Percentiles rank a stretch among this genome's conserved stretches.
These are phyloP conservation scores for Mucor indicus DNA, from an alignment of 371 early-diverging fungal species.

Conservation along the genomic window DNA sequence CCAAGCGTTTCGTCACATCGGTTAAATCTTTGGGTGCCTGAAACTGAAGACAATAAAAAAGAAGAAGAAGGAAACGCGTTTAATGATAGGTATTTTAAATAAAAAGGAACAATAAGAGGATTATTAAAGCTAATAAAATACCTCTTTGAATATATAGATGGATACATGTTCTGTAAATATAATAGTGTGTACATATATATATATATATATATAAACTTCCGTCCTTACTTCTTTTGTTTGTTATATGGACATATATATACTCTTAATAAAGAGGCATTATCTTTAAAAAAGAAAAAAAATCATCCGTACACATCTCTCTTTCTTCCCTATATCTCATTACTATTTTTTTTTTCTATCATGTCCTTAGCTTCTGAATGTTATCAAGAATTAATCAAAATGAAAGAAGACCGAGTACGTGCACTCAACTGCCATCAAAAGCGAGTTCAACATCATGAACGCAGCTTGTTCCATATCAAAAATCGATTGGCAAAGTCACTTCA, in stretches of 20 bases:
- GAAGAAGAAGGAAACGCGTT: not conserved
- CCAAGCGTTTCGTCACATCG: constrained; percentile 4
- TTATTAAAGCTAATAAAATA: too few species aligned
- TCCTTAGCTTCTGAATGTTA: too few species aligned
- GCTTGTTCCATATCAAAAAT: constrained; percentile 1
- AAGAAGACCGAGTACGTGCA: constrained; percentile 1
- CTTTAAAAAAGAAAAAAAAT: too few species aligned
- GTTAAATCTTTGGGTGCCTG: constrained; percentile 19
- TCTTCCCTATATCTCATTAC: too few species aligned
- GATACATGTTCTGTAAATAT: constrained; percentile 12
- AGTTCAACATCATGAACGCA: constrained; percentile 10
- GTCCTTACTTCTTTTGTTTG: too few species aligned
- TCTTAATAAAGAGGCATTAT: too few species aligned
- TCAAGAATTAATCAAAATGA: constrained; percentile 9
- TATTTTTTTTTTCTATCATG: too few species aligned
- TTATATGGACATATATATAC: not conserved
- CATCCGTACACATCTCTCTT: too few species aligned
- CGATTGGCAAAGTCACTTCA: constrained; percentile 1
- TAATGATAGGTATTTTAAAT: constrained; percentile 1
- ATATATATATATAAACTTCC: too few species aligned
- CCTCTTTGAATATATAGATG: too few species aligned
- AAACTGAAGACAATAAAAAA: constrained; percentile 1
- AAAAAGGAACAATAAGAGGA: too few species aligned
- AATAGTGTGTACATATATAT: not conserved
- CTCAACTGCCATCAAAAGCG: constrained; percentile 12